Base-by-base conservation (phyloP, 768 basidiomycete species). In the Naganishia randhawae region DNA sequence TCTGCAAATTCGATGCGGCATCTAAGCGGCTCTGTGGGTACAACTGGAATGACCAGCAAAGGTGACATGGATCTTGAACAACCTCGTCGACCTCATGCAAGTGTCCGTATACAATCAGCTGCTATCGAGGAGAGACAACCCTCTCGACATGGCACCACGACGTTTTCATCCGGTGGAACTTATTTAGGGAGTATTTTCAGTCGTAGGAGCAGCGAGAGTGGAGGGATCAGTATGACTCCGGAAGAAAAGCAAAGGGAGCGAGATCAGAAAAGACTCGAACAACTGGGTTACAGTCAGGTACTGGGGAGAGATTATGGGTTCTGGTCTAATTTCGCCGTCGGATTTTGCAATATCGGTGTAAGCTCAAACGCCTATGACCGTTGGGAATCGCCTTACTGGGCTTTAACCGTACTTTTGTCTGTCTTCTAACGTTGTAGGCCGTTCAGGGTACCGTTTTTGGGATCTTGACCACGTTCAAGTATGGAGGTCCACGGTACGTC, bases 221-320 rank as follows among this genome's bases (percentile, higher is more conserved):
- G 57, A 25, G 57, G 37, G 4, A 39, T 61, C 22, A 61, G 57
- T 39, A 39, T 61, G 57, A 61, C 57, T 22, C 57, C 57, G 48
- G 62, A 63, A n/a, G 52, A 50, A 13, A 42, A 53, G 25, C 70
- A 71, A 31, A 51, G 50, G 17, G 57, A 63, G 32, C 57, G 57
- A 32, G 70, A 71, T 42, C 41, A 66, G n/a, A 63, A 42, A 33
- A 61, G 70, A 4, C 65, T 79, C 25, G 69, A 73, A 50, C 77
- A 79, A 55, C 45, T 79, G 62, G 78, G 78, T 7, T 79, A 79
- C 63, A 74, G 75, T 66, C 69, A 77, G 29, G 77, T 76, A 4
- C 61, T 80, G 10, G 78, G 78, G 1, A 51, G 78, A 67, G 76
- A 80, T 68, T 78, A 78, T 67, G 77, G 74, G 6, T 78, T 80